These are phyloP conservation scores for Saccharomycopsis selenospora DNA, from an alignment of 805 yeast genomes.

Conservation along the genomic window DNA sequence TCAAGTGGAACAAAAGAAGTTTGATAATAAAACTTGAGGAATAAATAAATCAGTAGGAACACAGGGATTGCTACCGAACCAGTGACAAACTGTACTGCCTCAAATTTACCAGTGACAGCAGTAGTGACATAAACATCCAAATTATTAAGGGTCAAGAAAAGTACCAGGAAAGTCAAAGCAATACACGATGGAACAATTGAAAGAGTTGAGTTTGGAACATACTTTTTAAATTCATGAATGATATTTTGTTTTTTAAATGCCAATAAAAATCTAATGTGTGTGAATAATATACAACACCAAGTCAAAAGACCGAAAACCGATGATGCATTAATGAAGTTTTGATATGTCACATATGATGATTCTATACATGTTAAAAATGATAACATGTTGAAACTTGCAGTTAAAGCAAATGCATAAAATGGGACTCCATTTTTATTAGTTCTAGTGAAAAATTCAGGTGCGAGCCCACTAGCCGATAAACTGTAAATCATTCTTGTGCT, in stretches of 20 bases:
- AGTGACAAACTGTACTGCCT: conserved; percentile 62
- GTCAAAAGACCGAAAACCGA: conserved; percentile 32
- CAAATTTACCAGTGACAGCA: conserved; percentile 31
- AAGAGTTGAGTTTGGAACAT: conserved; percentile 58
- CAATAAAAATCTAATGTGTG: conserved; percentile 39
- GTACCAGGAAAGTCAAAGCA: conserved; percentile 45
- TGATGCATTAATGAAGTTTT: conserved; percentile 36
- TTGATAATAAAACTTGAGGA: conserved; percentile 29
- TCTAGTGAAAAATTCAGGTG: conserved; percentile 36
- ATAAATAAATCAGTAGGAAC: conserved; percentile 29
- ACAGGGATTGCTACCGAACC: conserved; percentile 66
- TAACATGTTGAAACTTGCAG: conserved; percentile 34
- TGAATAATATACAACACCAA: conserved; percentile 38
- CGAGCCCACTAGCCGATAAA: conserved; percentile 39
- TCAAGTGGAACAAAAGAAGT: conserved; percentile 23
- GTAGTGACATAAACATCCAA: conserved; percentile 65
- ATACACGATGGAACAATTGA: conserved; percentile 62
- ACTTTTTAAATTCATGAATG: conserved; percentile 40
- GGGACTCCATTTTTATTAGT: conserved; percentile 41
- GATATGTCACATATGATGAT: conserved; percentile 33
- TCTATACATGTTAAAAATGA: conserved; percentile 38
- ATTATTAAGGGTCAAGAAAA: conserved; percentile 59
- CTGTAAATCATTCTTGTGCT: conserved; percentile 39
- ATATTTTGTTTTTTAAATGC: conserved; percentile 40
- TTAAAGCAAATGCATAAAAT: conserved; percentile 34